Base-by-base conservation (phyloP, 2,329 filamentous ascomycete genomes). In the Dactylellina haptotyla region DNA sequence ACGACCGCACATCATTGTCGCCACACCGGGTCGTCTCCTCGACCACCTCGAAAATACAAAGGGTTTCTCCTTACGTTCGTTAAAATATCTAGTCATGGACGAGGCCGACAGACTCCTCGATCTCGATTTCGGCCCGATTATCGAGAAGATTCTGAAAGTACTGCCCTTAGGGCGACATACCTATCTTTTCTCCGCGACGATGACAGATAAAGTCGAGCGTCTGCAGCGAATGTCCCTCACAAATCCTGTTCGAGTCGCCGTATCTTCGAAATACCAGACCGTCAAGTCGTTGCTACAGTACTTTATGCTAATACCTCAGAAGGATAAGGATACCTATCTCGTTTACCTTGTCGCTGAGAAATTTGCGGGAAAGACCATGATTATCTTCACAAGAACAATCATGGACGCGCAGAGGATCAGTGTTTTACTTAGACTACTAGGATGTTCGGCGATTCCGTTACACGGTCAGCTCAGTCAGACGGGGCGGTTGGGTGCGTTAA, bases 31-130 rank as follows among this genome's bases (percentile, higher is more conserved):
- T 58, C 88, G 94, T 65, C 83, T 97, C 20, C 84, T 97, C 3
- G 95, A 98, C 78, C 95, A 99, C 78, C 83, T 98, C 6, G 93
- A 98, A 80, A 97, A 97, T 82, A 99, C 95, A 1, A 97, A 97
- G 81, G 94, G 95, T 9, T 98, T 99, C 82, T 93, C 90, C 1
- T 83, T 98, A 53, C 87, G 90, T 28, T 85, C 86, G 2, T 84
- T 97, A 37, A 93, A 93, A 79, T 97, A 94, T 79, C 84, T 98
- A 2, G 93, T 97, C 75, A 93, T 98, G 87, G 94, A 97, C 79
- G 94, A 97, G 82, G 94, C 94, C 23, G 94, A 98, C 80, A 85
- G 93, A 69, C 85, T 98, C 8, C 86, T 98, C 1, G 95, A 99
- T 79, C 89, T 97, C 80, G 93, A 97, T 80, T 98, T 98, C 77